Conservation (phyloP, 176 grass and related monocot species). For the Hordeum marinum region DNA sequence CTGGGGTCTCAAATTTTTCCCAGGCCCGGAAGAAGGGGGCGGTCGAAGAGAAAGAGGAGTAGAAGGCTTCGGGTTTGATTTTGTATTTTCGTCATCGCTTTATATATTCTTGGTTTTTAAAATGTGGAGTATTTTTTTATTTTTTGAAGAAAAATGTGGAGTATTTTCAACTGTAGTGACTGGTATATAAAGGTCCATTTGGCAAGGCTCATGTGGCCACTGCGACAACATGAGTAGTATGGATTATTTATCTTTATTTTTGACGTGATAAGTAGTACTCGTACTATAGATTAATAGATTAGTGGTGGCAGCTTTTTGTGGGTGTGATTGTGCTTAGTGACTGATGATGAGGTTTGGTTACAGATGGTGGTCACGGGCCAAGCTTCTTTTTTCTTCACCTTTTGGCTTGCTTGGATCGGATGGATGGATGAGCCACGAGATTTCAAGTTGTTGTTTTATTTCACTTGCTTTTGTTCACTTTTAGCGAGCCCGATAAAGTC, state of each 20-base stretch:
- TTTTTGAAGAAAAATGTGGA: constrained; percentile 9
- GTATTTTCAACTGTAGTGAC: neutral
- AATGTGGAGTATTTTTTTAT: constrained; percentile 18
- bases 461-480: neutral
- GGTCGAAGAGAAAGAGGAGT: neutral
- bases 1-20: constrained; percentile 40
- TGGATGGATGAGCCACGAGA: neutral
- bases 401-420: neutral
- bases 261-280: too few species aligned
- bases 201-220: neutral
- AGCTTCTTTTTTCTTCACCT: neutral
- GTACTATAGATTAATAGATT: neutral
- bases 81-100: neutral
- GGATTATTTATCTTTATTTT: too few species aligned
- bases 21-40: constrained; percentile 1
- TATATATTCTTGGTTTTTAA: constrained; percentile 1
- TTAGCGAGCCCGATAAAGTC: neutral
- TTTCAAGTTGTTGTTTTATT: neutral
- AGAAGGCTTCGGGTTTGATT: neutral
- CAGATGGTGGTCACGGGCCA: constrained; percentile 33
- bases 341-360: constrained; percentile 14
- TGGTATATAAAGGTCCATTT: neutral
- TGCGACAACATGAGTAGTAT: neutral
- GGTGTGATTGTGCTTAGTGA: constrained; percentile 28
- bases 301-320: neutral